Conservation (phyloP, 139 green algal genomes). For the Monoraphidium neglectum region DNA sequence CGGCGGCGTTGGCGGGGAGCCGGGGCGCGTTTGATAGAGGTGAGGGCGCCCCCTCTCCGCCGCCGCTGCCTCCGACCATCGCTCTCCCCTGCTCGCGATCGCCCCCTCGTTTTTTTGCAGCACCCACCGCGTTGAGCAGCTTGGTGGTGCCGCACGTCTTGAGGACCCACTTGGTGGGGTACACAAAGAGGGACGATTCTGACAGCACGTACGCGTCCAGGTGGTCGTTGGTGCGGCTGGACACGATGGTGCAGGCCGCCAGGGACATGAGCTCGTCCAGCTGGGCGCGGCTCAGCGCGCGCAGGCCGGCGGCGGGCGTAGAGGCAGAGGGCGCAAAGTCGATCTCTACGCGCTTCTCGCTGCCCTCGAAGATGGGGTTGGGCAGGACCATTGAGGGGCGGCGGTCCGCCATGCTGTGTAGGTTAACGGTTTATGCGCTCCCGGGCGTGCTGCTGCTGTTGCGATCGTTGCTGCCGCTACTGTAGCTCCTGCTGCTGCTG, state of each 20-base stretch:
- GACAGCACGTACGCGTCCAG: conserved; percentile 98
- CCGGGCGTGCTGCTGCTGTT: too few species aligned
- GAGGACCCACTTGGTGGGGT: conserved; percentile 86
- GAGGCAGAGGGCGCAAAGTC: conserved; percentile 63
- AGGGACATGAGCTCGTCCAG: conserved; percentile 80
- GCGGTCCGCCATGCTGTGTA: too few species aligned
- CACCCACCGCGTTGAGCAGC: conserved; percentile 85
- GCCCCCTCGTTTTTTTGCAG: too few species aligned
- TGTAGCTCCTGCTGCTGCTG: too few species aligned
- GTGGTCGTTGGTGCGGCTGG: conserved; percentile 62
- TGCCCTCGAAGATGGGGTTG: conserved; percentile 47
- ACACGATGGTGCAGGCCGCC: conserved; percentile 95
- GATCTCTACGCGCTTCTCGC: conserved; percentile 93
- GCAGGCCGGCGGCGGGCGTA: conserved; percentile 59
- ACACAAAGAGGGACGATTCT: conserved; percentile 96
- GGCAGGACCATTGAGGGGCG: too few species aligned
- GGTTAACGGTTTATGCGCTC: too few species aligned
- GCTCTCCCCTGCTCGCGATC: too few species aligned
- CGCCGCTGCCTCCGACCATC: too few species aligned
- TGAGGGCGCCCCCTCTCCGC: too few species aligned
- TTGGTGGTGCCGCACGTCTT: conserved; percentile 99
- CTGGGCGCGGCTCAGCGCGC: conserved; percentile 61
- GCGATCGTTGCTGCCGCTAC: too few species aligned
- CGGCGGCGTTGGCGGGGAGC: too few species aligned
- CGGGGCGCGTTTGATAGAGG: too few species aligned